Conservation (phyloP, 805 yeast species). For the Saccharomycopsis amapae region DNA sequence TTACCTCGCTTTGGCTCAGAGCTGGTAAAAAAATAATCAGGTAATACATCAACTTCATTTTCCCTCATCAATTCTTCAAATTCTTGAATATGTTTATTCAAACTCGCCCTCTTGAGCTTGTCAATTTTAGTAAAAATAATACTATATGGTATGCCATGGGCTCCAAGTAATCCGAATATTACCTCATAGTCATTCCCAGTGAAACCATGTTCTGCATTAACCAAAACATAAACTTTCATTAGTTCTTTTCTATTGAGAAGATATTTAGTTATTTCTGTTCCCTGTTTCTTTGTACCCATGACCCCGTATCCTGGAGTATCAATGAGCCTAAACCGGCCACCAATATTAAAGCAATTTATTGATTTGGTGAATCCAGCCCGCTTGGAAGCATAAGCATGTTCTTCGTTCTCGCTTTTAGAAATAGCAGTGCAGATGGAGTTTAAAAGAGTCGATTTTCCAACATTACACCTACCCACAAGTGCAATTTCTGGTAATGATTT, state of each 20-base stretch:
- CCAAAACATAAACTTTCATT: constrained; percentile 50
- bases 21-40: constrained; percentile 18
- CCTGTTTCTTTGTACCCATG: constrained; percentile 60
- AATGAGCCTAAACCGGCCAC: constrained; percentile 54
- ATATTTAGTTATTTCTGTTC: constrained; percentile 59
- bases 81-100: constrained; percentile 28
- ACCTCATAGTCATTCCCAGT: constrained; percentile 44
- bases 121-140: constrained; percentile 76
- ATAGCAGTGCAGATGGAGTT: constrained; percentile 48
- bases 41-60: constrained; percentile 24
- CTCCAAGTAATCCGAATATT: constrained; percentile 43
- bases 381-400: constrained; percentile 47
- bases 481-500: constrained; percentile 59
- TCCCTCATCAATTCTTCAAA: constrained; percentile 35
- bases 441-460: constrained; percentile 76
- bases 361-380: constrained; percentile 53
- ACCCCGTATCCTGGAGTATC: constrained; percentile 92
- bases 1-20: neutral
- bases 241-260: constrained; percentile 47
- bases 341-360: constrained; percentile 59
- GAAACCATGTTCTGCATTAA: constrained; percentile 56
- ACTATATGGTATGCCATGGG: constrained; percentile 61
- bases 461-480: constrained; percentile 75
- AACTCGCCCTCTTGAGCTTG: constrained; percentile 29
- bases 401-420: constrained; percentile 26